Conservation (phyloP, 23 red algal genomes). For the Rhodosorus marinus region DNA sequence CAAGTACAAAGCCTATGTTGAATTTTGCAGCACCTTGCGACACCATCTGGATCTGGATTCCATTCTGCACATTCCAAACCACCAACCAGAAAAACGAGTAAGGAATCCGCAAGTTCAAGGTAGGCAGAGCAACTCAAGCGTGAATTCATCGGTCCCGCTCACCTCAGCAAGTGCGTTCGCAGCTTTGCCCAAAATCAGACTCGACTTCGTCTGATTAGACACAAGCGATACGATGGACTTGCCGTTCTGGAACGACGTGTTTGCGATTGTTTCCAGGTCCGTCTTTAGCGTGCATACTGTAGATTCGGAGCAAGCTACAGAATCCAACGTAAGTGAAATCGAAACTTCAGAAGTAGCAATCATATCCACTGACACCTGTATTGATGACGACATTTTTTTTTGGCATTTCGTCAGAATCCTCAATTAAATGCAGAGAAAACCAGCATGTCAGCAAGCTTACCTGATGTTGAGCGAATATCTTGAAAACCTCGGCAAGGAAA, state of each 20-base stretch:
- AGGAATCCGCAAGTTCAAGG: no score
- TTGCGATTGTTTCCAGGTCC: conserved; percentile 44
- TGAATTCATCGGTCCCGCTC: no score
- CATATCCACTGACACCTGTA: conserved; percentile 77
- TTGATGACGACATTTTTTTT: no score
- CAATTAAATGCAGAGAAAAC: no score
- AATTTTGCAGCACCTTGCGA: conserved; percentile 88
- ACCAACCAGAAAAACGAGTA: no score
- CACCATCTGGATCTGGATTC: conserved; percentile 81
- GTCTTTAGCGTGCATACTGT: conserved; percentile 12
- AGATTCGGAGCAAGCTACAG: conserved; percentile 4
- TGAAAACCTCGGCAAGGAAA: conserved; percentile 80
- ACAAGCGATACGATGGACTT: conserved; percentile 73
- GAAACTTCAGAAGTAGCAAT: conserved; percentile 90
- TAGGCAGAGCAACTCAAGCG: no score
- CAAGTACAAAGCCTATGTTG: conserved; percentile 72
- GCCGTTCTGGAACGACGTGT: conserved; percentile 24
- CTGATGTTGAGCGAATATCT: conserved; percentile 47
- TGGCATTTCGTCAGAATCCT: no score
- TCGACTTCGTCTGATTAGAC: conserved; percentile 49
- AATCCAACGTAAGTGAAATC: conserved; percentile 81
- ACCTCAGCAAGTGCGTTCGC: conserved; percentile 37
- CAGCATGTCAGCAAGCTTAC: no score
- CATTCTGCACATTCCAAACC: no score
- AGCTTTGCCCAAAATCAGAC: conserved; percentile 46